Evolutionary conservation across 768 basidiomycete species (phyloP), one percentile per base, ranked within the genome.

Genomic region (Calvatia gigantea): DNA sequence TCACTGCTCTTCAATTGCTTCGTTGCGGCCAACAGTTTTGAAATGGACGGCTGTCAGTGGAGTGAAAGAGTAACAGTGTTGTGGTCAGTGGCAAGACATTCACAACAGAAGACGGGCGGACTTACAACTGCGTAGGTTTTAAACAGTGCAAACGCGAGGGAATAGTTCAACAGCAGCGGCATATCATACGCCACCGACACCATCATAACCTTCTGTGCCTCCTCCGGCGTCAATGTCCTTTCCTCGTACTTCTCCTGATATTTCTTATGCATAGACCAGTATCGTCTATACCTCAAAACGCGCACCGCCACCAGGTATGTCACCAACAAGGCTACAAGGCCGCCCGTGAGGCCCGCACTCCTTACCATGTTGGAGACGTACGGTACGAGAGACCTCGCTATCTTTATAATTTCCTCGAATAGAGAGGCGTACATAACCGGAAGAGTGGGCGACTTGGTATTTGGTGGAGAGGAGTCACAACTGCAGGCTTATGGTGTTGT

Each of bases 91-190:
- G 41, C 21, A 11, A 14, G 8, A 14, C 38, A 48, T 6, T 29
- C 31, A 54, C 28, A 17, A 7, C 12, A 53, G 48, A 9, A 6
- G n/a, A 6, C 9, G 28, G 17, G 39, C 2, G 11, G 39, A 70
- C 75, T 58, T 56, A 80, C 79, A 53, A 79, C 72, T 1, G 61
- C 76, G 62, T 78, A 81, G 2, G 80, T 81, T 65, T 80, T 81
- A 71, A 81, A 81, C 56, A 82, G 60, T 2, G 80, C 81, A 62
- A 82, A 78, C 1, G 75, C 66, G 29, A 76, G 43, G 0, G 78
- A 62, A 58, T 74, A 73, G 45, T 69, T 68, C 51, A 74, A 43
- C 2, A 82, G 52, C 14, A 60, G 49, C 4, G 79, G 78, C 75
- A 80, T 78, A 58, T 82, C 80, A 53, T 73, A 80, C 12, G 64